phyloP scores from a whole-genome alignment of 2,329 filamentous ascomycete species.

The Fusarium sp. region DNA sequence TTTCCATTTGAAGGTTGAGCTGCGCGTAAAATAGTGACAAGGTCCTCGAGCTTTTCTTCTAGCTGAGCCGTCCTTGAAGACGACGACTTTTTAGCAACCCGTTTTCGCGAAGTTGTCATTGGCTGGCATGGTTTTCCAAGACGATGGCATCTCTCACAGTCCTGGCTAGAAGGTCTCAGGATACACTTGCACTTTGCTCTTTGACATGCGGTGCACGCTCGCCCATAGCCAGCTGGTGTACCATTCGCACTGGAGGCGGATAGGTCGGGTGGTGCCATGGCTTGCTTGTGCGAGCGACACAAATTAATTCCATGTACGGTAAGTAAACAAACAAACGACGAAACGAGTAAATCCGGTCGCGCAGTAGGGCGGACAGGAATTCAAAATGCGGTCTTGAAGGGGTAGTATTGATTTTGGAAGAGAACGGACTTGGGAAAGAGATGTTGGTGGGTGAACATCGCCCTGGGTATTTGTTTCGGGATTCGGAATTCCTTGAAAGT shows the following conservation, averaged over 20 bases:
- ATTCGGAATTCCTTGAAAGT: slow-evolving; percentile 29
- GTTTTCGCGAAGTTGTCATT: slow-evolving; percentile 59
- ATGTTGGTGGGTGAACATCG: background rate
- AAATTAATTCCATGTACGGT: background rate
- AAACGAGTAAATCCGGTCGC: slow-evolving; percentile 39
- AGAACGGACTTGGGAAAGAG: slow-evolving; percentile 28
- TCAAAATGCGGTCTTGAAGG: slow-evolving; percentile 19
- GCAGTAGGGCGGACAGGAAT: slow-evolving; percentile 25
- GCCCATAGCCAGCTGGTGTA: slow-evolving; percentile 59
- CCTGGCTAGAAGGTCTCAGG: slow-evolving; percentile 51
- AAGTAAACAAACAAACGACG: slow-evolving; percentile 10
- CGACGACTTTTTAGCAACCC: slow-evolving; percentile 54
- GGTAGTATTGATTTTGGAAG: slow-evolving; percentile 15
- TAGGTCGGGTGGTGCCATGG: slow-evolving; percentile 45
- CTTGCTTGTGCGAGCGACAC: slow-evolving; percentile 13
- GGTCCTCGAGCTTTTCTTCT: slow-evolving; percentile 66
- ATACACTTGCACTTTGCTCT: slow-evolving; percentile 67
- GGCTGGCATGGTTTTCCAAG: slow-evolving; percentile 65
- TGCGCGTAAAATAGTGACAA: slow-evolving; percentile 62
- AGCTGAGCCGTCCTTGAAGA: slow-evolving; percentile 61
- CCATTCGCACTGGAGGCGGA: slow-evolving; percentile 35
- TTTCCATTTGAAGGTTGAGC: slow-evolving; percentile 46
- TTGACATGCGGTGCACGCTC: slow-evolving; percentile 64
- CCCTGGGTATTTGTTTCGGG: background rate
- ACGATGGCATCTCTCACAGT: slow-evolving; percentile 62